Evolutionary conservation across 805 yeast species (phyloP), one percentile per base, ranked within the genome.

Genomic region (Teunomyces atbi): DNA sequence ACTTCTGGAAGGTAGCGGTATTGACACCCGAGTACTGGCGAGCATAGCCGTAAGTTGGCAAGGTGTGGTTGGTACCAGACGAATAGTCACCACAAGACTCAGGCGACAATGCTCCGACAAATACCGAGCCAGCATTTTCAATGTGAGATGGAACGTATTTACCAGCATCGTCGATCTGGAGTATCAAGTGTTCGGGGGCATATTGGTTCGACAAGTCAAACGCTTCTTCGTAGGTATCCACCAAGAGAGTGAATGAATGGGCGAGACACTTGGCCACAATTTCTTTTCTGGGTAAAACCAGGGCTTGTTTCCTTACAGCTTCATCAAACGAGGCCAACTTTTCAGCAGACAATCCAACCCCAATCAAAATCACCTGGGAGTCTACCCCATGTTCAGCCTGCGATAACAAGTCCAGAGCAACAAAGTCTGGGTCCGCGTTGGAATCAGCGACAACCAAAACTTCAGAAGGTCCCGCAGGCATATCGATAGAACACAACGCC

Each of bases 391-490:
- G 99, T 73, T 94, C 99, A 23, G 99, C 99, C 72, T 94, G 99
- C 0, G 98, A 91, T 48, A 94, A 76, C 62, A 94, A 77, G 66
- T 94, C 99, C 53, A 90, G 81, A n/a, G 97, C 99, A 26, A 94
- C 99, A 66, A 89, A 94, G 60, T 90, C 96, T 19, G 96, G 92
- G 68, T 90, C 96, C 10, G 97, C 89, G 39, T 78, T 61, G 49
- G 75, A 79, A 65, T 94, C 99, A 41, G 96, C 96, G 57, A 94
- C 75, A n/a, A 92, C 99, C 49, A 94, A 76, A 19, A 94, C 99
- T 70, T 94, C 99, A 44, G 96, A 87, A 23, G 99, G 99, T 7
- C 99, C 99, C 20, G 99, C 99, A 42, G 99, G 99, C 98, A 94
- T 92, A 67, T 94, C 99, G 56, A 94, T 94, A 13, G 96, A 87